These are phyloP conservation scores for Cenchrus americanus DNA, from an alignment of 176 grass and related monocot genomes.

Conservation along the genomic window DNA sequence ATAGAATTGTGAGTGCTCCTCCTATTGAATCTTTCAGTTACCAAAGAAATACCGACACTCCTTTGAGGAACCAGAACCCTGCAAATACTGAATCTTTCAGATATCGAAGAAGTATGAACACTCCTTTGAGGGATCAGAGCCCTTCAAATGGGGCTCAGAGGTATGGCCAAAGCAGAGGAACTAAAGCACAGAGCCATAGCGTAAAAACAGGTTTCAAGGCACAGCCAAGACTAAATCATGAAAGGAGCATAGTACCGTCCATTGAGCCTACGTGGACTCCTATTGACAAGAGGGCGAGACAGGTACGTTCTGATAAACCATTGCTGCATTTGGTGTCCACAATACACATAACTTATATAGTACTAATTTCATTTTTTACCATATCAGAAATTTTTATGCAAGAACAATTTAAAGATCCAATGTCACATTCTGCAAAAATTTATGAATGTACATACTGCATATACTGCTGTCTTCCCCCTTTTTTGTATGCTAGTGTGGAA, in stretches of 20 bases:
- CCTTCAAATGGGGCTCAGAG: constrained; percentile 35
- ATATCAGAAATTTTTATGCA: background rate
- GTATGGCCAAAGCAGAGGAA: constrained; percentile 41
- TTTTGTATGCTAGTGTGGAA: background rate
- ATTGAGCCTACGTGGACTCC: constrained; percentile 78
- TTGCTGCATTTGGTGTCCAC: background rate
- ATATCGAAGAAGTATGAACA: constrained; percentile 52
- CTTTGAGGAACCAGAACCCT: constrained; percentile 41
- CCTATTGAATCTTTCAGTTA: constrained; percentile 71
- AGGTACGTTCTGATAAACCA: constrained; percentile 45
- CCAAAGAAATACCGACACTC: constrained; percentile 46
- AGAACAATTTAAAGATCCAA: background rate
- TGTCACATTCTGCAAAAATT: background rate
- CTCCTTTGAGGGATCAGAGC: constrained; percentile 35
- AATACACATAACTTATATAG: background rate
- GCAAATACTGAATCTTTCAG: constrained; percentile 54
- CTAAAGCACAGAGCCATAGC: constrained; percentile 42
- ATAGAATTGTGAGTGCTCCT: constrained; percentile 54
- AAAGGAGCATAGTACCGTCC: constrained; percentile 50
- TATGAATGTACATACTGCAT: background rate
- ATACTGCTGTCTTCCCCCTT: background rate
- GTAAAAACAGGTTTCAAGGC: constrained; percentile 56
- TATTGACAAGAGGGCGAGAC: constrained; percentile 89
- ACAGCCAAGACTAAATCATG: constrained; percentile 42
- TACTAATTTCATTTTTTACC: background rate